Conservation (phyloP, 2,329 filamentous ascomycete species). For the Colletotrichum sp. region DNA sequence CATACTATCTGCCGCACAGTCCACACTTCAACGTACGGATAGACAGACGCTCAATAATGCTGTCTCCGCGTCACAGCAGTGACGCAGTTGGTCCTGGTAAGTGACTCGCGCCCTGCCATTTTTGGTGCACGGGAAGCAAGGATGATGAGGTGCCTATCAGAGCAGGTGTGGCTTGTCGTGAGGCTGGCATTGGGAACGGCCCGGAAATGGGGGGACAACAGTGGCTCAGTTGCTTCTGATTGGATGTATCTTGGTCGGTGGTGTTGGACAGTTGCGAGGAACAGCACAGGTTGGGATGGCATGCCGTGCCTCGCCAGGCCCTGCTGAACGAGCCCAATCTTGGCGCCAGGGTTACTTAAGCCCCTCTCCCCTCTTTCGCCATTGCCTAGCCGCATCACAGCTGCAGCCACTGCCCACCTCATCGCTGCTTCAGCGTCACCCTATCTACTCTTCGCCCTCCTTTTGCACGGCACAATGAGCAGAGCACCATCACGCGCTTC, state of each 20-base stretch:
- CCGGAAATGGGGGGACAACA: not conserved
- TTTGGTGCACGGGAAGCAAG: not conserved
- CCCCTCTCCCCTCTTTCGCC: slow-evolving; percentile 15
- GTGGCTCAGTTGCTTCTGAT: not conserved
- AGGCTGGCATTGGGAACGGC: not conserved
- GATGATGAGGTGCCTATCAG: not conserved
- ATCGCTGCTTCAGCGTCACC: not conserved
- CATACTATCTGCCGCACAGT: not conserved
- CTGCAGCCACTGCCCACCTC: not conserved
- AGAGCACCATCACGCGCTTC: slow-evolving; percentile 14
- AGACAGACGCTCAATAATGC: not conserved
- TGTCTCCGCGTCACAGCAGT: not conserved
- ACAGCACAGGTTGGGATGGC: not conserved
- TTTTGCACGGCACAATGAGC: slow-evolving; percentile 22
- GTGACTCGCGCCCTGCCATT: not conserved
- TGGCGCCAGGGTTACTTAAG: slow-evolving; percentile 19
- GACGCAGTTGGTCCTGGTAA: not conserved
- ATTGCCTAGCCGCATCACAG: not conserved
- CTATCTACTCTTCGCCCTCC: not conserved
- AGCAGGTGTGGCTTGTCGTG: not conserved
- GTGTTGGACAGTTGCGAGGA: not conserved
- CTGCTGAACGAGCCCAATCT: slow-evolving; percentile 1
- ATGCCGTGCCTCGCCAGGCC: not conserved
- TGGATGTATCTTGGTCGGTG: not conserved
- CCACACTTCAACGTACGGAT: not conserved